Percentiles rank a stretch among this genome's conserved stretches.
phyloP scores from a whole-genome alignment of 495 filamentous ascomycete genomes.

The Daldinia decipiens region DNA sequence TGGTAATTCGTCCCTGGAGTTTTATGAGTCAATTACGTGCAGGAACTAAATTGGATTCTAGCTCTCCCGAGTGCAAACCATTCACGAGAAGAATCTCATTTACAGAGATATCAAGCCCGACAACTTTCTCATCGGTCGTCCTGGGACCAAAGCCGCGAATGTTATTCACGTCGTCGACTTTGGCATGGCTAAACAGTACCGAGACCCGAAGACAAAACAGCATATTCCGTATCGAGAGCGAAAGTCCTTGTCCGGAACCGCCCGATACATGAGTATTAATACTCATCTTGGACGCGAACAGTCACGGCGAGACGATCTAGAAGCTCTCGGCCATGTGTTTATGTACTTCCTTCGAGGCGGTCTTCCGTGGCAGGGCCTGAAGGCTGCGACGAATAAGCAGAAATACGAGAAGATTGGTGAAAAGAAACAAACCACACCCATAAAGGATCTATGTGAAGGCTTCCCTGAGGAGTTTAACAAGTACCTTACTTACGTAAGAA shows the following conservation, averaged over 20 bases:
- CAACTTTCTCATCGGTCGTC: constrained; percentile 98
- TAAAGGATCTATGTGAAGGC: constrained; percentile 96
- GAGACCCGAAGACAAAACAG: constrained; percentile 98
- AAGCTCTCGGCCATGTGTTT: constrained; percentile 97
- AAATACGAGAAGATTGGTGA: constrained; percentile 99
- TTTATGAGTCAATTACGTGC: not conserved
- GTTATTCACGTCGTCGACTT: constrained; percentile 99
- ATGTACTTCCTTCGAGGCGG: constrained; percentile 99
- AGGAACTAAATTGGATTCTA: constrained; percentile 49
- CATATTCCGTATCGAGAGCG: constrained; percentile 98
- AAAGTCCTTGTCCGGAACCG: constrained; percentile 96
- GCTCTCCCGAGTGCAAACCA: constrained; percentile 98
- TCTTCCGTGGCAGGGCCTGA: constrained; percentile 97
- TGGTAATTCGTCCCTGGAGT: constrained; percentile 71
- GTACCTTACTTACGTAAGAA: constrained; percentile 95
- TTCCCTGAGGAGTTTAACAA: constrained; percentile 99
- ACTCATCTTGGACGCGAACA: constrained; percentile 97
- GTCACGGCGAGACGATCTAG: constrained; percentile 94
- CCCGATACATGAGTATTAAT: constrained; percentile 99
- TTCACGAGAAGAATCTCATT: constrained; percentile 99
- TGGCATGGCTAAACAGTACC: constrained; percentile 99
- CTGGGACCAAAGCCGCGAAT: constrained; percentile 89
- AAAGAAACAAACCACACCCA: constrained; percentile 97
- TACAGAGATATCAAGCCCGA: constrained; percentile 99
- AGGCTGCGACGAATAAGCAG: constrained; percentile 99